phyloP scores from a whole-genome alignment of 805 yeast genomes.

The Candida sonorensis region DNA sequence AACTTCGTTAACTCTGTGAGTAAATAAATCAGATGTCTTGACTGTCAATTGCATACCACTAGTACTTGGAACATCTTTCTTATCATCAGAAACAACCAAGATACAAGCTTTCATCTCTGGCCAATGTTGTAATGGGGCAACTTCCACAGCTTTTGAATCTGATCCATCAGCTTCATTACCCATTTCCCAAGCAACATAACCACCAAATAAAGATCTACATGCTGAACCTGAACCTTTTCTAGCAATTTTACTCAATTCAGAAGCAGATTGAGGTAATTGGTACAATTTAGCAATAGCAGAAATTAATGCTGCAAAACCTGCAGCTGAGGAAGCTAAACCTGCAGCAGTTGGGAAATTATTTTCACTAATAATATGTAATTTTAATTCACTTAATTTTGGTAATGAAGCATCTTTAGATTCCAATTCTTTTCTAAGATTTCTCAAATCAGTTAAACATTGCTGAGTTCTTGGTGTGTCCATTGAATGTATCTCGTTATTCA shows the following conservation, averaged over 20 bases:
- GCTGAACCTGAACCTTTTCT: slow-evolving; percentile 99
- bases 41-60: slow-evolving; percentile 97
- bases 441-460: slow-evolving; percentile 72
- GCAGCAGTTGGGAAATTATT: slow-evolving; percentile 99
- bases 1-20: slow-evolving; percentile 67
- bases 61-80: slow-evolving; percentile 93
- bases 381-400: slow-evolving; percentile 58
- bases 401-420: slow-evolving; percentile 49
- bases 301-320: slow-evolving; percentile 96
- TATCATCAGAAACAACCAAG: slow-evolving; percentile 85
- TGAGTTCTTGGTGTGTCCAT: slow-evolving; percentile 55
- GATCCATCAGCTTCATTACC: slow-evolving; percentile 70
- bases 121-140: slow-evolving; percentile 85
- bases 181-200: slow-evolving; percentile 99
- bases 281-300: slow-evolving; percentile 81
- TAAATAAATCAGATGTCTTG: slow-evolving; percentile 77
- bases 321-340: slow-evolving; percentile 96
- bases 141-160: slow-evolving; percentile 91
- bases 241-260: slow-evolving; percentile 88
- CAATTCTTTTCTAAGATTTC: slow-evolving; percentile 53
- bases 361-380: slow-evolving; percentile 78
- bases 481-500: slow-evolving; percentile 80
- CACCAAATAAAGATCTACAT: slow-evolving; percentile 94
- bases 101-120: slow-evolving; percentile 88
- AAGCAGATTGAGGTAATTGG: slow-evolving; percentile 74